phyloP scores from a whole-genome alignment of 371 early-diverging fungal species.

The Actinomortierella ambigua region DNA sequence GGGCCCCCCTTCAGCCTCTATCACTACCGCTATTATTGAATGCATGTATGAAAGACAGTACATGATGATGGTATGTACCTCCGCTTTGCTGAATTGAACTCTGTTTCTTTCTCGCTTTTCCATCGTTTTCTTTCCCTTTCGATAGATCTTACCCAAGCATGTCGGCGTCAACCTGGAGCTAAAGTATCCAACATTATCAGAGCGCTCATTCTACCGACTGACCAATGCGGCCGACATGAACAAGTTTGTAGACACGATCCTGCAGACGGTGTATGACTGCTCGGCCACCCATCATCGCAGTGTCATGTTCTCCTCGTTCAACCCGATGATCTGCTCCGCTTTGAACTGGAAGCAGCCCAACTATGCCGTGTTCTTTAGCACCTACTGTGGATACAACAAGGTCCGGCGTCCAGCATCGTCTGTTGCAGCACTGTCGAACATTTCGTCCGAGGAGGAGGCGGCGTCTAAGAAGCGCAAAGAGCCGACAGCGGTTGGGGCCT shows the following conservation, averaged over 20 bases:
- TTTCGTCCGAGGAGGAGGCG: background rate
- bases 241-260: conserved; percentile 81
- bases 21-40: too few relatives aligned
- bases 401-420: conserved; percentile 1
- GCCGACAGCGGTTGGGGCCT: conserved; percentile 17
- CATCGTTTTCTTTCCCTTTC: background rate
- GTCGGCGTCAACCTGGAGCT: conserved; percentile 87
- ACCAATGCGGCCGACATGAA: conserved; percentile 73
- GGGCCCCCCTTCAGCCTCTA: too few relatives aligned
- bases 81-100: too few relatives aligned
- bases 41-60: too few relatives aligned
- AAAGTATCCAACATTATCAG: conserved; percentile 77
- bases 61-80: too few relatives aligned
- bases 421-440: background rate
- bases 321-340: conserved; percentile 88
- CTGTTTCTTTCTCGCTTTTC: too few relatives aligned
- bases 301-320: conserved; percentile 87
- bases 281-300: conserved; percentile 54
- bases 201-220: conserved; percentile 56
- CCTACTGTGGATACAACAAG: conserved; percentile 75
- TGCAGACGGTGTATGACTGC: conserved; percentile 80
- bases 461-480: conserved; percentile 27
- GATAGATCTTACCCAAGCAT: conserved; percentile 69
- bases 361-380: conserved; percentile 90
- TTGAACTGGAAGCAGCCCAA: conserved; percentile 98